Conservation (phyloP, 805 yeast species). For the Spathaspora girioi region DNA sequence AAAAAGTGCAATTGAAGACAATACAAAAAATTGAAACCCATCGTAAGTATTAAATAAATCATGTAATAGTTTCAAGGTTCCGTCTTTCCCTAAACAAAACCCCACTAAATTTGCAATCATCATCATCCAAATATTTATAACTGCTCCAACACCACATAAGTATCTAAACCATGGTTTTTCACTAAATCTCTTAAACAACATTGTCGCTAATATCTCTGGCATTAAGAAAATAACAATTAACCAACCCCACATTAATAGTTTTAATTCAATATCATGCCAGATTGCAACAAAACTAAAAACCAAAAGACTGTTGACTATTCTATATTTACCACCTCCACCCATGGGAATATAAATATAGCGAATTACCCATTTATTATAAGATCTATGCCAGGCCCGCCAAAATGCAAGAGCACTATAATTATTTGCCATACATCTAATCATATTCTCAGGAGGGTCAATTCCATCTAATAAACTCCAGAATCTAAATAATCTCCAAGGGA, state of each 20-base stretch:
- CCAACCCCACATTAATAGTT: constrained; percentile 94
- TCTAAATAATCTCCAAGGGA: constrained; percentile 95
- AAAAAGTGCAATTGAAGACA: constrained; percentile 65
- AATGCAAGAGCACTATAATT: constrained; percentile 91
- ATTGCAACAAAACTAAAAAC: constrained; percentile 95
- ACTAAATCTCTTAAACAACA: constrained; percentile 36
- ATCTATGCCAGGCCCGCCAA: constrained; percentile 99
- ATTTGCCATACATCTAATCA: constrained; percentile 94
- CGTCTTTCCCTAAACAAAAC: constrained; percentile 89
- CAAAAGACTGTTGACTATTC: constrained; percentile 72
- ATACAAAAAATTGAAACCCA: constrained; percentile 62
- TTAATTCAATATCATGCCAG: constrained; percentile 96
- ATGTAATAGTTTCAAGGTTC: constrained; percentile 58
- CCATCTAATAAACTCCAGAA: constrained; percentile 91
- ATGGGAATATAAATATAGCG: constrained; percentile 88
- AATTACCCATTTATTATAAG: constrained; percentile 85
- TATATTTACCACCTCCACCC: constrained; percentile 70
- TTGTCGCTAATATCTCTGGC: constrained; percentile 75
- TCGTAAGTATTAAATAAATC: constrained; percentile 70
- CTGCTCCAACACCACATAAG: constrained; percentile 83
- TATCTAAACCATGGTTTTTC: constrained; percentile 70
- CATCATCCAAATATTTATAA: constrained; percentile 93
- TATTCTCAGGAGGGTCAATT: constrained; percentile 95
- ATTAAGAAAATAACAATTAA: constrained; percentile 77
- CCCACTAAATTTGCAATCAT: constrained; percentile 95